Percentiles rank a stretch among this genome's conserved stretches.
Evolutionary conservation across 148 eudicot genomes (phyloP).

Genomic region (Cornus florida): DNA sequence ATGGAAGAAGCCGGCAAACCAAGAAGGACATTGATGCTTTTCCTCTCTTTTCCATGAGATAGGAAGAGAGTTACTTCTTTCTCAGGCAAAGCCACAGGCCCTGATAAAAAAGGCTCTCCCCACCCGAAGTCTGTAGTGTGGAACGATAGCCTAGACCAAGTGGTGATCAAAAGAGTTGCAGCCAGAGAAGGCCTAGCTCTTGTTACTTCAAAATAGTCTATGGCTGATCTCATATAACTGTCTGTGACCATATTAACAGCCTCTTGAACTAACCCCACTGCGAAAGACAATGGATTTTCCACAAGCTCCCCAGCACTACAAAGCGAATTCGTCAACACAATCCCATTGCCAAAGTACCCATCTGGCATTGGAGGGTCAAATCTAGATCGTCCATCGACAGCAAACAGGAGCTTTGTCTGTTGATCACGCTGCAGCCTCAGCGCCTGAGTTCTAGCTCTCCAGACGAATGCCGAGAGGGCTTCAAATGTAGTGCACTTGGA

Average conservation of each 20-base stretch:
- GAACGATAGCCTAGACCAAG: constrained; percentile 41
- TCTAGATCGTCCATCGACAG: constrained; percentile 32
- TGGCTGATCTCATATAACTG: constrained; percentile 36
- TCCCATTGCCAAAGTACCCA: constrained; percentile 30
- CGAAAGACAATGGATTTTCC: constrained; percentile 25
- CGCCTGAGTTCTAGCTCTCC: constrained; percentile 29
- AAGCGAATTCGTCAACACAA: constrained; percentile 29
- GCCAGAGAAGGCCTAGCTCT: constrained; percentile 33
- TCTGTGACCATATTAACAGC: constrained; percentile 34
- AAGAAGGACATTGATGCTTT: constrained; percentile 32
- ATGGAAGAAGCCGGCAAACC: constrained; percentile 41
- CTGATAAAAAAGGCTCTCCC: constrained; percentile 38
- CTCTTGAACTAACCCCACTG: constrained; percentile 30
- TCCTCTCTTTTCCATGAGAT: constrained; percentile 27
- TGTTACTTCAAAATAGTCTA: constrained; percentile 38
- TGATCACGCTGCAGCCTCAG: constrained; percentile 32
- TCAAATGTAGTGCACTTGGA: constrained; percentile 39
- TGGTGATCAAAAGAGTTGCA: constrained; percentile 39
- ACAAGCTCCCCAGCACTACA: constrained; percentile 29
- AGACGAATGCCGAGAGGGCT: constrained; percentile 39
- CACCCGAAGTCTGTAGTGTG: constrained; percentile 39
- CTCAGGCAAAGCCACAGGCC: constrained; percentile 28
- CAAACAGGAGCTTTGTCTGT: constrained; percentile 32
- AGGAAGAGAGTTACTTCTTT: constrained; percentile 31
- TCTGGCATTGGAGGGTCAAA: constrained; percentile 37